A percentile compares a stretch with the other conserved stretches of the same genome.
Evolutionary conservation across 75 land plant genomes (phyloP).

Genomic region (Picea sitchensis): DNA sequence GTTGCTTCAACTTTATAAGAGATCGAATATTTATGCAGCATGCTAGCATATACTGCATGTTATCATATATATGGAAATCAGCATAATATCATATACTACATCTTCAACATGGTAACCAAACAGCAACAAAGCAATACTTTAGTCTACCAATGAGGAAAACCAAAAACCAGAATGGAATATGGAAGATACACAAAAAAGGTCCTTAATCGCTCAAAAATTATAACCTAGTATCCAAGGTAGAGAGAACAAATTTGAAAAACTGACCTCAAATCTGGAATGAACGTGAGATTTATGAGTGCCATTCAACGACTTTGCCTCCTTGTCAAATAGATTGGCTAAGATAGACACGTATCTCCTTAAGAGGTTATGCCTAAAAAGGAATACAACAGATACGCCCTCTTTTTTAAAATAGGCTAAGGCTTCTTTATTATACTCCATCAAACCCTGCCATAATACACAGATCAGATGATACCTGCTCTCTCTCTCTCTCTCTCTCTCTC

Average conservation of each 20-base stretch:
- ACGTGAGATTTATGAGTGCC: constrained; percentile 45
- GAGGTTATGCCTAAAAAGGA: constrained; percentile 32
- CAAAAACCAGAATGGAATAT: no score
- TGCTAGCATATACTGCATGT: no score
- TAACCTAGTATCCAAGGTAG: not conserved
- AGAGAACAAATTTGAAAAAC: not conserved
- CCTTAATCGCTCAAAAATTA: no score
- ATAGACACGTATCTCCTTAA: constrained; percentile 40
- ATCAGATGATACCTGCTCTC: not conserved
- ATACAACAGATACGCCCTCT: constrained; percentile 31
- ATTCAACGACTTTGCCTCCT: constrained; percentile 24
- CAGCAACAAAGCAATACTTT: no score
- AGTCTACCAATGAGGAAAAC: no score
- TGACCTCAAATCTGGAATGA: constrained; percentile 39
- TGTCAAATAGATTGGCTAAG: constrained; percentile 34
- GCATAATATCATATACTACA: no score
- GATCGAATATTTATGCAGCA: no score
- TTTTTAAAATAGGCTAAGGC: constrained; percentile 30
- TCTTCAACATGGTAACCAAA: no score
- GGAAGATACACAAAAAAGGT: no score
- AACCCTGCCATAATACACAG: constrained; percentile 24
- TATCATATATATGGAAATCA: no score
- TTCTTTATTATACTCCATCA: constrained; percentile 35
- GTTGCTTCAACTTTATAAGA: no score
- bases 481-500: no score